Percentiles rank a stretch among this genome's conserved stretches.
These are phyloP conservation scores for Thymus mandschuricus DNA, from an alignment of 257 asterid species.

Conservation along the genomic window DNA sequence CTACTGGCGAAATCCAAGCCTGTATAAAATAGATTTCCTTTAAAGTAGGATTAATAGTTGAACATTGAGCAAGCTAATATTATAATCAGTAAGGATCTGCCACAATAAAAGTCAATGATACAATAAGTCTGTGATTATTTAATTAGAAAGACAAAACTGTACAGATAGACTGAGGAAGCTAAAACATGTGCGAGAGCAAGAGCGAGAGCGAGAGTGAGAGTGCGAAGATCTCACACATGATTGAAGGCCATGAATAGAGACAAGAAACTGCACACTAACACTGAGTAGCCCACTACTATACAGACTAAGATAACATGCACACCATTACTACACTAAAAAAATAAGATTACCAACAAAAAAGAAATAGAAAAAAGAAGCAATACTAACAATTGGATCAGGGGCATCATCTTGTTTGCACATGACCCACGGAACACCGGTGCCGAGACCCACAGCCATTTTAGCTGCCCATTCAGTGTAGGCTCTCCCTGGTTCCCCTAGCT, in stretches of 20 bases:
- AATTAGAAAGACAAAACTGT: constrained; percentile 27
- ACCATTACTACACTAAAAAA: constrained; percentile 10
- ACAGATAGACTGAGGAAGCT: constrained; percentile 34
- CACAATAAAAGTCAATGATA: constrained; percentile 25
- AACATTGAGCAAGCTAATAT: constrained; percentile 25
- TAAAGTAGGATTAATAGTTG: background rate
- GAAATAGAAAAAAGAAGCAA: background rate
- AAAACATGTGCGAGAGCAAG: constrained; percentile 47
- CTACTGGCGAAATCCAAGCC: background rate
- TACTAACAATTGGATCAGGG: constrained; percentile 91
- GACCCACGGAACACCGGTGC: constrained; percentile 97
- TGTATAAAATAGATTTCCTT: background rate
- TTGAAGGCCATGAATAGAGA: constrained; percentile 34
- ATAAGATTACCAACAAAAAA: no score
- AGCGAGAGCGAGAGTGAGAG: background rate
- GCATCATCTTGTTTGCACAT: constrained; percentile 99
- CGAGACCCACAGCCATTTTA: constrained; percentile 91
- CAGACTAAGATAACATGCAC: constrained; percentile 29
- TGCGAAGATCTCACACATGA: constrained; percentile 29
- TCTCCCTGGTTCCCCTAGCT: constrained; percentile 79
- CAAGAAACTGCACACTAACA: constrained; percentile 32
- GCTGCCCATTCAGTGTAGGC: constrained; percentile 93
- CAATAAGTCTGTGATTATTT: constrained; percentile 17
- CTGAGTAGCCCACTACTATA: constrained; percentile 33
- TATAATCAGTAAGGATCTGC: constrained; percentile 19